These are phyloP conservation scores for Leucoagaricus sp. DNA, from an alignment of 1,284 basidiomycete species.

Conservation along the genomic window DNA sequence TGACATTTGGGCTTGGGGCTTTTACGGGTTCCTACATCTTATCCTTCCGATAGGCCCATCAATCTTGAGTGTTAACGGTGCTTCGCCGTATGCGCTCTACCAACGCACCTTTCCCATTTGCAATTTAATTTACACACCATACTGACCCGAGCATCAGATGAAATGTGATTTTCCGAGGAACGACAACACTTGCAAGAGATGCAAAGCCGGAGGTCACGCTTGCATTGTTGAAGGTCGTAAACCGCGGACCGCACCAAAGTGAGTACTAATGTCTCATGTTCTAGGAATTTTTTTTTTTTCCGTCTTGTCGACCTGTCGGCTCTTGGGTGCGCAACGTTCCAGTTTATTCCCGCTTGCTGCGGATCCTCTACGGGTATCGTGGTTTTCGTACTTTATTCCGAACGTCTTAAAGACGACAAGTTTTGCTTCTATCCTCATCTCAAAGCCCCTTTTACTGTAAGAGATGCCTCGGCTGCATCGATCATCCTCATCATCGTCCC, in stretches of 20 bases:
- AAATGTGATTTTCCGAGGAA: slow-evolving; percentile 74
- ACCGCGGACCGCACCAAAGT: slow-evolving; percentile 76
- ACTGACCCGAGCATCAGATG: slow-evolving; percentile 52
- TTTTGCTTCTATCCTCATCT: not conserved
- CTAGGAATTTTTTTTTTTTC: slow-evolving; percentile 19
- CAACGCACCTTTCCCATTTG: not conserved
- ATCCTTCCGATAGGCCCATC: not conserved
- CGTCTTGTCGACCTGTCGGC: slow-evolving; percentile 17
- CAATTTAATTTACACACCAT: not conserved
- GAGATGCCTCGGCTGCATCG: slow-evolving; percentile 3
- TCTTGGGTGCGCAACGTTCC: slow-evolving; percentile 2
- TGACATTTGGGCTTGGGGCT: not conserved
- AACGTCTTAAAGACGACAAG: slow-evolving; percentile 10
- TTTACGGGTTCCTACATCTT: not conserved
- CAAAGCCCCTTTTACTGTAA: not conserved
- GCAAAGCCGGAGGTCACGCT: slow-evolving; percentile 64
- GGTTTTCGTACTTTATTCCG: not conserved
- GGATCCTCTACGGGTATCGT: not conserved
- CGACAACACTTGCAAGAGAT: slow-evolving; percentile 72
- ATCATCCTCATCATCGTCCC: slow-evolving; percentile 2
- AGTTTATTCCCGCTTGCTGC: slow-evolving; percentile 1
- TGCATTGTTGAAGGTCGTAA: slow-evolving; percentile 82
- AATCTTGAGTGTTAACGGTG: not conserved
- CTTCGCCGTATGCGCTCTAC: not conserved
- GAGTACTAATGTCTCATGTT: slow-evolving; percentile 38